Base-by-base conservation (phyloP, 331 rosid genomes). In the Saraca asoca region DNA sequence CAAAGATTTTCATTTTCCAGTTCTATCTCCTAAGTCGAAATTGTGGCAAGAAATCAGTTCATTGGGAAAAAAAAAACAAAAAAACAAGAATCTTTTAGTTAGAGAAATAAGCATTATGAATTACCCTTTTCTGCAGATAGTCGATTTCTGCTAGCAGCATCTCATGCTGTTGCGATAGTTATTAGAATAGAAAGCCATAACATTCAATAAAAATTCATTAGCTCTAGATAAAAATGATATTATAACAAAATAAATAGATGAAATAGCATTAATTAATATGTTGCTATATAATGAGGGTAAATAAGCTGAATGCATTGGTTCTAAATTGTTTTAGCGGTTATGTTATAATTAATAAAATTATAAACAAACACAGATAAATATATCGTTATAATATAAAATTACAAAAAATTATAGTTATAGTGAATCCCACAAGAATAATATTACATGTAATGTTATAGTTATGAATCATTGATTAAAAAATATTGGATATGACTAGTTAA, bases 101-200 rank as follows among this genome's bases (percentile, higher is more conserved):
- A 10, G n/a, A 58, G 42, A 53, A n/a, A 33, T 69, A 15, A 38
- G 19, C 41, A 2, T 38, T 17, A 7, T 39, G 68, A 18, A 9
- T 42, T 14, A 20, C 98, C 95, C 84, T 86, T 72, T 93, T 90
- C 82, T 88, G 97, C 66, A 80, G 58, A 73, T 76, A 93, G 51
- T 93, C 98, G 58, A 93, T 90, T 73, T 93, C 95, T 3, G 91
- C 85, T 20, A 90, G 81, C 62, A 90, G 79, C 95, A 86, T 78
- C 80, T 90, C 96, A 75, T 90, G 86, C 91, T 90, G 84, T 63
- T 41, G 64, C 53, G 66, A 58, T 39, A 42, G 41, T 13, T 9
- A 11, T 5, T 2, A 48, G 19, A 11, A 74, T 13, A 9, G n/a
- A 41, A 7, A 50, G 29, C 15, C 69, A 10, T 17, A 61, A 62